A percentile compares a stretch with the other conserved stretches of the same genome.
Evolutionary conservation across 1,284 basidiomycete genomes (phyloP).

Genomic region (Trichosporon sp.): DNA sequence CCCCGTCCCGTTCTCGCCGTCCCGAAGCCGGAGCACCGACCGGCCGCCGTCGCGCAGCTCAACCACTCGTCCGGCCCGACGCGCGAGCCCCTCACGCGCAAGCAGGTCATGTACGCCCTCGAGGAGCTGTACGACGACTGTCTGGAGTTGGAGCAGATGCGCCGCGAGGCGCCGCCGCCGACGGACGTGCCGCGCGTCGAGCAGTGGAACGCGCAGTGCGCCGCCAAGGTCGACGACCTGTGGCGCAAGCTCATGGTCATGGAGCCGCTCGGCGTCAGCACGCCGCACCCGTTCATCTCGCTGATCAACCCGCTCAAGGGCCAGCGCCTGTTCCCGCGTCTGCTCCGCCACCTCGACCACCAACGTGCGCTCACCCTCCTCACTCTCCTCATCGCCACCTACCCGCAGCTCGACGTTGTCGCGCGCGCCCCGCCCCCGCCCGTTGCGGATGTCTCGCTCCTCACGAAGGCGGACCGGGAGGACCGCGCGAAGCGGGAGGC

Average conservation of each 20-base stretch:
- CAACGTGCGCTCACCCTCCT: slow-evolving; percentile 79
- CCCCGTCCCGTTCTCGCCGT: slow-evolving; percentile 93
- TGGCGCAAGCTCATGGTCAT: slow-evolving; percentile 81
- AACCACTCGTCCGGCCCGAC: slow-evolving; percentile 38
- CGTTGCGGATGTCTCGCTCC: slow-evolving; percentile 48
- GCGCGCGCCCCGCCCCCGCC: slow-evolving; percentile 63
- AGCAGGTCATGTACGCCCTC: slow-evolving; percentile 72
- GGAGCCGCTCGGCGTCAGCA: slow-evolving; percentile 84
- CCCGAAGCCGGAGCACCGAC: slow-evolving; percentile 42
- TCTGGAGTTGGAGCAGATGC: slow-evolving; percentile 78
- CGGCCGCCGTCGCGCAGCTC: slow-evolving; percentile 44
- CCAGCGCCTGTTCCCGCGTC: slow-evolving; percentile 83
- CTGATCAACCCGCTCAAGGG: slow-evolving; percentile 85
- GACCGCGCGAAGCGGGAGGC: slow-evolving; percentile 71
- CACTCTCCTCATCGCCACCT: slow-evolving; percentile 89
- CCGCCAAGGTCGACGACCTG: slow-evolving; percentile 62
- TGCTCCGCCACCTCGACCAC: slow-evolving; percentile 76
- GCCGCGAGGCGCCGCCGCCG: slow-evolving; percentile 66
- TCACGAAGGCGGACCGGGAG: slow-evolving; percentile 55
- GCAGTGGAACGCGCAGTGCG: slow-evolving; percentile 61
- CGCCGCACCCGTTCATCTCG: slow-evolving; percentile 95
- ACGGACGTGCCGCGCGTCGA: slow-evolving; percentile 55
- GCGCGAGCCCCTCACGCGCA: slow-evolving; percentile 68
- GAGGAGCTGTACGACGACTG: slow-evolving; percentile 84
- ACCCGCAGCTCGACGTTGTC: slow-evolving; percentile 87